A percentile compares a stretch with the other conserved stretches of the same genome.
Evolutionary conservation across 441 rosid genomes (phyloP).

Genomic region (Arabidopsis lyrata): DNA sequence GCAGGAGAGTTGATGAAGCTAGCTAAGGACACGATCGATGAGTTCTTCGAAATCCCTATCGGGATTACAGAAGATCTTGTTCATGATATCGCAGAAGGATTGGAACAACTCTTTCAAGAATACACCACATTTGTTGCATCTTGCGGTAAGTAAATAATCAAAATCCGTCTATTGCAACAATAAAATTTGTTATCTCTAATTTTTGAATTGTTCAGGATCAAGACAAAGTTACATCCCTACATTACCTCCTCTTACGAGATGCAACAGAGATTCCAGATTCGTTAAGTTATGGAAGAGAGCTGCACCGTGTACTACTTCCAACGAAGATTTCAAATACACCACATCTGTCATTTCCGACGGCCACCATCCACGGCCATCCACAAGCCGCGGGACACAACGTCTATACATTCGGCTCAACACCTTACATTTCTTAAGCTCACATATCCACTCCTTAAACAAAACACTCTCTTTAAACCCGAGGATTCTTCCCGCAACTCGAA

Average conservation of each 20-base stretch:
- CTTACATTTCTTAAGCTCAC: conserved; percentile 71
- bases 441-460: conserved; percentile 77
- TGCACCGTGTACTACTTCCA: conserved; percentile 56
- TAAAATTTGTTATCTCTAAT: not conserved
- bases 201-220: conserved; percentile 55
- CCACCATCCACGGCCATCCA: conserved; percentile 79
- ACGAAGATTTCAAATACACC: conserved; percentile 44
- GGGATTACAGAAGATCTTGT: conserved; percentile 78
- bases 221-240: conserved; percentile 81
- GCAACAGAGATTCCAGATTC: conserved; percentile 77
- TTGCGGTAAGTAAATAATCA: conserved; percentile 62
- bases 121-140: conserved; percentile 75
- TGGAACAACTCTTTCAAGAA: conserved; percentile 71
- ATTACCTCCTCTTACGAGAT: conserved; percentile 83
- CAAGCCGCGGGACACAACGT: conserved; percentile 89
- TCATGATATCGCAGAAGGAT: conserved; percentile 72
- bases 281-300: conserved; percentile 78
- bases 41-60: conserved; percentile 78
- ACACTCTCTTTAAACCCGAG: conserved; percentile 67
- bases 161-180: not conserved
- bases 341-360: conserved; percentile 40
- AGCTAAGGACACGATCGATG: conserved; percentile 67
- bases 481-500: conserved; percentile 51
- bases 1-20: conserved; percentile 72
- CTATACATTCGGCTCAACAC: conserved; percentile 89